These are phyloP conservation scores for Colletotrichum tabaci DNA, from an alignment of 2,329 filamentous ascomycete species.

Conservation along the genomic window DNA sequence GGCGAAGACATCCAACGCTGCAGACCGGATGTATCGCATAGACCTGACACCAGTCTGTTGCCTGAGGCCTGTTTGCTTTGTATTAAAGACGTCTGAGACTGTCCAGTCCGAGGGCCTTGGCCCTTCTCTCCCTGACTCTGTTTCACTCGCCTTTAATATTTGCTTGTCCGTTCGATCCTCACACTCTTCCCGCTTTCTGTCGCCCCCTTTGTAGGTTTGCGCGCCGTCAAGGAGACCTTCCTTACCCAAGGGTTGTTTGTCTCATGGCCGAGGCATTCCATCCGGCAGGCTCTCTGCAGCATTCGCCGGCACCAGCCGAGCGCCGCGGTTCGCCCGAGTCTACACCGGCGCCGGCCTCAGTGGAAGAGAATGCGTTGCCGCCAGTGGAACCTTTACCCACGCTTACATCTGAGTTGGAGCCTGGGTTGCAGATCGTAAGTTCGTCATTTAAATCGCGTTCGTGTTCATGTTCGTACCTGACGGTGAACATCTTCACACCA, in stretches of 20 bases:
- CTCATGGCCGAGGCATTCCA: neutral
- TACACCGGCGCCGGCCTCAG: neutral
- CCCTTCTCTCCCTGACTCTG: neutral
- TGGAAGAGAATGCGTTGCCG: neutral
- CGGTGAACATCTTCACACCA: too few relatives aligned
- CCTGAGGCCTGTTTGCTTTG: conserved; percentile 6
- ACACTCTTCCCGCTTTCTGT: neutral
- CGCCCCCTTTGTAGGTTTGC: neutral
- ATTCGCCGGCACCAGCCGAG: neutral
- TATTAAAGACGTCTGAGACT: conserved; percentile 14
- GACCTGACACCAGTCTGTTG: neutral
- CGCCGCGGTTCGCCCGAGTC: neutral
- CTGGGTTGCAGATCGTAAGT: conserved; percentile 28
- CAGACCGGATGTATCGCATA: conserved; percentile 8
- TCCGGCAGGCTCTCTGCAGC: neutral
- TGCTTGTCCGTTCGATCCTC: neutral
- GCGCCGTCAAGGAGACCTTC: neutral
- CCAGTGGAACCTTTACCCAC: neutral
- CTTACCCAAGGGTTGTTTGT: neutral
- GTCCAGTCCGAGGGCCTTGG: neutral
- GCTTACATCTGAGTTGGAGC: neutral
- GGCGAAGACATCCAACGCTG: conserved; percentile 5
- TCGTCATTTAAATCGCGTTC: neutral
- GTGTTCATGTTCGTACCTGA: neutral
- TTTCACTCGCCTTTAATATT: neutral